These are phyloP conservation scores for Penicillium lagena DNA, from an alignment of 495 filamentous ascomycete species.

Conservation along the genomic window DNA sequence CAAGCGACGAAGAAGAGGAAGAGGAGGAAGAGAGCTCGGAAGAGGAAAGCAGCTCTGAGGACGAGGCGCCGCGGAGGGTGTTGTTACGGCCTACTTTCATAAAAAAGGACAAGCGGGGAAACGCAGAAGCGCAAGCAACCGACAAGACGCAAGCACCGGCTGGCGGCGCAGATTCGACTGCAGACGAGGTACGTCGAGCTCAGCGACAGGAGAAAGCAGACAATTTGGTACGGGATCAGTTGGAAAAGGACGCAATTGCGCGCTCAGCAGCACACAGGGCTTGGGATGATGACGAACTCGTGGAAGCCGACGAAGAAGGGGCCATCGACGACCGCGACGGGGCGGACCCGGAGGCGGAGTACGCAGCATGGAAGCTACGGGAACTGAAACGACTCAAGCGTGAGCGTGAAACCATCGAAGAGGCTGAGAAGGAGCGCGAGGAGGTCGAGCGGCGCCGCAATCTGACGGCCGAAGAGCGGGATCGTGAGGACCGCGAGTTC, in stretches of 20 bases:
- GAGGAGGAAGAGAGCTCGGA: slow-evolving; percentile 42
- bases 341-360: slow-evolving; percentile 81
- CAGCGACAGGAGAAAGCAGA: slow-evolving; percentile 63
- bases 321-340: slow-evolving; percentile 80
- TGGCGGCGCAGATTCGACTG: slow-evolving; percentile 36
- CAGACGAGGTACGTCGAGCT: slow-evolving; percentile 48
- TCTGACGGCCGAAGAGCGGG: slow-evolving; percentile 79
- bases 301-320: slow-evolving; percentile 52
- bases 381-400: slow-evolving; percentile 84
- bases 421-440: slow-evolving; percentile 74
- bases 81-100: slow-evolving; percentile 89
- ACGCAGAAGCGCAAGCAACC: slow-evolving; percentile 9
- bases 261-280: slow-evolving; percentile 68
- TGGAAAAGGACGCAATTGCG: slow-evolving; percentile 71
- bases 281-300: slow-evolving; percentile 82
- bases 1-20: slow-evolving; percentile 49
- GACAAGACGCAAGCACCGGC: slow-evolving; percentile 16
- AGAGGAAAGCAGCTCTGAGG: slow-evolving; percentile 59
- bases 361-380: slow-evolving; percentile 87
- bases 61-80: slow-evolving; percentile 67
- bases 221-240: slow-evolving; percentile 78
- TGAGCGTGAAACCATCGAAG: slow-evolving; percentile 78
- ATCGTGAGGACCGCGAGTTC: slow-evolving; percentile 76
- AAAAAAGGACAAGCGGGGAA: slow-evolving; percentile 67
- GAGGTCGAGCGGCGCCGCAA: slow-evolving; percentile 86